Percentiles rank a stretch among this genome's conserved stretches.
These are phyloP conservation scores for Omphalotus guepiniiformis DNA, from an alignment of 768 basidiomycete species.

Conservation along the genomic window DNA sequence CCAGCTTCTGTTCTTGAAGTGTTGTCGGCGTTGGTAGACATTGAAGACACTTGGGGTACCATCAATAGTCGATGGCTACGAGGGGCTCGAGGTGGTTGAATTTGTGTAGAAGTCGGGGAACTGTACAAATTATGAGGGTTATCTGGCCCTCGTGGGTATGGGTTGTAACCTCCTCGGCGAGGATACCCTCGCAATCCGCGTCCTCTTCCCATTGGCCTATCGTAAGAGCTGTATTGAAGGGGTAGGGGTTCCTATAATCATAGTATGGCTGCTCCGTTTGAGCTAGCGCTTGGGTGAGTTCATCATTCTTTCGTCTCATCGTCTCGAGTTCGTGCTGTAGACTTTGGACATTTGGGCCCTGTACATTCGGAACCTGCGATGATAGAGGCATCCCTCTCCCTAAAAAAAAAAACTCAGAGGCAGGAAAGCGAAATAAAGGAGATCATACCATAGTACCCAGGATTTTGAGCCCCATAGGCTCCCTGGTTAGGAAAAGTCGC, in stretches of 20 bases:
- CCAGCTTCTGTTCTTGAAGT: not conserved
- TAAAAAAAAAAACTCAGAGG: no score
- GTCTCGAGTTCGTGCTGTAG: no score
- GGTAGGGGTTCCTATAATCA: not conserved
- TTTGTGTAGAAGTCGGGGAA: no score
- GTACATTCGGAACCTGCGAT: no score
- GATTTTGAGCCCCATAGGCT: not conserved
- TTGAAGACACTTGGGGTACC: no score
- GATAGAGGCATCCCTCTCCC: not conserved
- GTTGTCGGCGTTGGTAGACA: not conserved
- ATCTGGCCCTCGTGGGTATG: no score
- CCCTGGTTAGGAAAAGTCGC: not conserved
- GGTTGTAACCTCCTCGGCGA: no score
- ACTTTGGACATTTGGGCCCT: no score
- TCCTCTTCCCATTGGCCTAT: not conserved
- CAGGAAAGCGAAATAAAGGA: no score
- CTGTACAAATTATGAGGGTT: no score
- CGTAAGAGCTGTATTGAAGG: not conserved
- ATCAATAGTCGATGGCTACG: not conserved
- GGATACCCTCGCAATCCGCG: not conserved
- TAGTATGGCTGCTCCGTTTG: not conserved
- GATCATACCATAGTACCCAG: not conserved
- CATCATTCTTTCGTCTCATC: no score
- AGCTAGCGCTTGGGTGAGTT: not conserved
- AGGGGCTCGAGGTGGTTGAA: not conserved